Evolutionary conservation across 345 rosid species (phyloP).

Genomic region (Salix caprea): DNA sequence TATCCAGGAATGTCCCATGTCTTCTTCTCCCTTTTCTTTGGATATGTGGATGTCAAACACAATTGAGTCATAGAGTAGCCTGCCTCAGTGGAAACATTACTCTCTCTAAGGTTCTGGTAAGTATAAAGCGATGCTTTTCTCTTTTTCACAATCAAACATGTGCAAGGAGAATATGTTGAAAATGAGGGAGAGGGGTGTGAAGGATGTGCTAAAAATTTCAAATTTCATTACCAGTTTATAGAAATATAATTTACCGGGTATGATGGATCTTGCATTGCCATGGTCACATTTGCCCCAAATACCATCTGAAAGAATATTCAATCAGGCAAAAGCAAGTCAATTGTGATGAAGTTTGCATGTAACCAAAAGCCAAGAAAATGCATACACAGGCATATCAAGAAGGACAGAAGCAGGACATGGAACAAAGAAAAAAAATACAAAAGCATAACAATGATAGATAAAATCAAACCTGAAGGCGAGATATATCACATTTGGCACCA

Average conservation of each 20-base stretch:
- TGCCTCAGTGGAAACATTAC: no score
- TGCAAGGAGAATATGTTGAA: no score
- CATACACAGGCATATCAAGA: not conserved
- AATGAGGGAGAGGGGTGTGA: no score
- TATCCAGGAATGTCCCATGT: not conserved
- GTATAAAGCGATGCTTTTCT: no score
- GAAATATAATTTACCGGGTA: conserved; percentile 63
- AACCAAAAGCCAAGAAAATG: not conserved
- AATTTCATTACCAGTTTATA: not conserved
- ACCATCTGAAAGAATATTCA: conserved; percentile 46
- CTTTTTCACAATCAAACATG: no score
- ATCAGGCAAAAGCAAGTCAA: conserved; percentile 1
- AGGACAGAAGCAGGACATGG: not conserved
- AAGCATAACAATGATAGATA: not conserved
- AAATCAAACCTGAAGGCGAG: conserved; percentile 83
- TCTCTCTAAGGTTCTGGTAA: no score
- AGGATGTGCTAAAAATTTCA: not conserved
- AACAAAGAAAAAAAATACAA: not conserved
- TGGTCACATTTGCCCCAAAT: conserved; percentile 74
- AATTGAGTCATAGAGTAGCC: no score
- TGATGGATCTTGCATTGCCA: conserved; percentile 98
- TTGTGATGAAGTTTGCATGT: not conserved
- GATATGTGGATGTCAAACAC: no score
- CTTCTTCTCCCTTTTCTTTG: not conserved
- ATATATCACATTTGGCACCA: conserved; percentile 96